These are phyloP conservation scores for Claviceps spartinae DNA, from an alignment of 2,329 filamentous ascomycete species.

Conservation along the genomic window DNA sequence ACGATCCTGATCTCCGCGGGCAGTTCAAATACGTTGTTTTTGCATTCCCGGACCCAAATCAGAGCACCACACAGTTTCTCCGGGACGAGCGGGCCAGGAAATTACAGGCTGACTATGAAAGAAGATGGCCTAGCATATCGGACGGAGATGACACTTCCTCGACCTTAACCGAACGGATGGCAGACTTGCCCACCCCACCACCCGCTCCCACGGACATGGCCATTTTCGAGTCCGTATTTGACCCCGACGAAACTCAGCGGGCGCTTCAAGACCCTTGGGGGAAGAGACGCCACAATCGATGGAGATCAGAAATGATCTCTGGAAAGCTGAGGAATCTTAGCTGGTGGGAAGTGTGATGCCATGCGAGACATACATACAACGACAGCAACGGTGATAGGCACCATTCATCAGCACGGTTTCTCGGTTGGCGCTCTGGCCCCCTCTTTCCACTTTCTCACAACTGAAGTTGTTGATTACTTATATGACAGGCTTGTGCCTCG, in stretches of 20 bases:
- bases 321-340: neutral
- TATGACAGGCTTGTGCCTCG: too few relatives aligned
- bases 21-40: slow-evolving; percentile 50
- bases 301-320: slow-evolving; percentile 33
- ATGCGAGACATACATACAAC: neutral
- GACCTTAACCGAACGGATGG: slow-evolving; percentile 11
- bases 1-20: slow-evolving; percentile 47
- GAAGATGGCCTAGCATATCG: slow-evolving; percentile 18
- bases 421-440: too few relatives aligned
- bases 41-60: slow-evolving; percentile 44
- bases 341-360: neutral
- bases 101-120: slow-evolving; percentile 19
- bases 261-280: slow-evolving; percentile 29
- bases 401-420: too few relatives aligned
- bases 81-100: slow-evolving; percentile 43
- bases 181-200: neutral
- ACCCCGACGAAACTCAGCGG: slow-evolving; percentile 32
- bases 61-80: slow-evolving; percentile 39
- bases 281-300: slow-evolving; percentile 39
- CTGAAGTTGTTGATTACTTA: too few relatives aligned
- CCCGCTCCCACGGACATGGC: slow-evolving; percentile 30
- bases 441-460: too few relatives aligned
- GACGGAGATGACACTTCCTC: slow-evolving; percentile 16
- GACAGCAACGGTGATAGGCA: too few relatives aligned
- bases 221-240: slow-evolving; percentile 42